Conservation (phyloP, 192 early-diverging fungal genomes). For the Coemansia sp. region DNA sequence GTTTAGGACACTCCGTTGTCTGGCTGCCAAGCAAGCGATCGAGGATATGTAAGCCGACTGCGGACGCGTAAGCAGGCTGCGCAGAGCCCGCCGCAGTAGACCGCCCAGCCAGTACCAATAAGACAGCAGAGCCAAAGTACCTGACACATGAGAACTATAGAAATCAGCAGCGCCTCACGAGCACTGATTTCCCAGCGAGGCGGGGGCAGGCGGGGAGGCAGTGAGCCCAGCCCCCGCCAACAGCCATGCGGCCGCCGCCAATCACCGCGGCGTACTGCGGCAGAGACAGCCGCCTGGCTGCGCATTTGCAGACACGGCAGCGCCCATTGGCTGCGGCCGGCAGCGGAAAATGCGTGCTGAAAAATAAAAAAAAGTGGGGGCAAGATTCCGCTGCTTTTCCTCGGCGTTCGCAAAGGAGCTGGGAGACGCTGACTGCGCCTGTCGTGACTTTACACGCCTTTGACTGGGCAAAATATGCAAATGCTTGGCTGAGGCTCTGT, state of each 20-base stretch:
- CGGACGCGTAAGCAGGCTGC: not conserved
- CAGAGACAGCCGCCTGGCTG: slow-evolving; percentile 6
- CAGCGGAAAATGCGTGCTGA: not conserved
- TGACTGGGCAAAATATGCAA: not conserved
- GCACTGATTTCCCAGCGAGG: not conserved
- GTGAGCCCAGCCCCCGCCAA: not conserved
- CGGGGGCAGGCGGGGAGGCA: not conserved
- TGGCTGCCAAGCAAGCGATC: not conserved
- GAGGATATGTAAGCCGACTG: not conserved
- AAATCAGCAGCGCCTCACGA: not conserved
- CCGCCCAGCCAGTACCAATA: not conserved
- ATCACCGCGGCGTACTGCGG: slow-evolving; percentile 8
- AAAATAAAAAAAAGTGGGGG: not conserved
- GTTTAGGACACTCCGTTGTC: not conserved
- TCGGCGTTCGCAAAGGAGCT: slow-evolving; percentile 2
- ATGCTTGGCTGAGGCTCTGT: not conserved
- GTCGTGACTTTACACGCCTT: not conserved
- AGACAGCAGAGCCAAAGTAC: not conserved
- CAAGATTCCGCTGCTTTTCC: slow-evolving; percentile 7
- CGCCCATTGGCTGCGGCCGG: not conserved
- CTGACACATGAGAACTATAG: not conserved
- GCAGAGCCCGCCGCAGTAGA: not conserved
- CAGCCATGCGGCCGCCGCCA: slow-evolving; percentile 8
- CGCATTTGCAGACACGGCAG: slow-evolving; percentile 5
- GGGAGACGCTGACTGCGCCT: not conserved